Evolutionary conservation across 2,329 filamentous ascomycete genomes (phyloP), one percentile per base, ranked within the genome.

Genomic region (Sporothrix luriei): DNA sequence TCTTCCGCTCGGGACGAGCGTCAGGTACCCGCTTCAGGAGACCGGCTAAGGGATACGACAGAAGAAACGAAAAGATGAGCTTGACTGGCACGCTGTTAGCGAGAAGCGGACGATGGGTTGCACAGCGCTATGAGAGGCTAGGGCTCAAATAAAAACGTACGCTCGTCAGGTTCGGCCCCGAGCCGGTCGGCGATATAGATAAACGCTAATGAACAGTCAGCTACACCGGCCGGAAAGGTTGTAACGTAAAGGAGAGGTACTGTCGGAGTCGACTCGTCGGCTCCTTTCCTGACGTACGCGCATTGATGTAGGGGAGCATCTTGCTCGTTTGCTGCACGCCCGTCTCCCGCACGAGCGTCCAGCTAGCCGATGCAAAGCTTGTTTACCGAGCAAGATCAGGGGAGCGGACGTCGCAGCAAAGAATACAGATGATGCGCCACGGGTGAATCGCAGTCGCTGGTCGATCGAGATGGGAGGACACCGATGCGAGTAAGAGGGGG

Each of bases 11-110:
- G 68, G 94, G 94, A 67, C 90, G 89, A 64, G 87, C 82, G 81
- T 99, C 95, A 43, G 95, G 94, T 24, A 99, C 85, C 68, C 95
- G 88, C 80, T 99, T 99, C 10, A 99, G 85, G 33, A 97, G 79
- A 29, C 86, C 95, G 62, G 95, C 93, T 68, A 99, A 85, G 2
- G 95, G 95, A 77, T 97, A 99, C 13, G 95, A 98, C 51, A 97
- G 80, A 62, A 99, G 84, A 79, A 98, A 97, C 7, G 92, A 93
- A 78, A 89, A 90, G 75, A 97, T 90, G 75, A 98, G 90, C 79
- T 99, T 99, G 75, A 99, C 94, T 97, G 33, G 33, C 48, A 11
- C 43, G 64, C 65, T 61, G 59, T 49, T 38, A 24, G 19, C 7
- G 24, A 19, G 6, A 48, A 21, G 2, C 61, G 43, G 46, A 38